Conservation (phyloP, 768 basidiomycete species). For the Podaxis sp. region DNA sequence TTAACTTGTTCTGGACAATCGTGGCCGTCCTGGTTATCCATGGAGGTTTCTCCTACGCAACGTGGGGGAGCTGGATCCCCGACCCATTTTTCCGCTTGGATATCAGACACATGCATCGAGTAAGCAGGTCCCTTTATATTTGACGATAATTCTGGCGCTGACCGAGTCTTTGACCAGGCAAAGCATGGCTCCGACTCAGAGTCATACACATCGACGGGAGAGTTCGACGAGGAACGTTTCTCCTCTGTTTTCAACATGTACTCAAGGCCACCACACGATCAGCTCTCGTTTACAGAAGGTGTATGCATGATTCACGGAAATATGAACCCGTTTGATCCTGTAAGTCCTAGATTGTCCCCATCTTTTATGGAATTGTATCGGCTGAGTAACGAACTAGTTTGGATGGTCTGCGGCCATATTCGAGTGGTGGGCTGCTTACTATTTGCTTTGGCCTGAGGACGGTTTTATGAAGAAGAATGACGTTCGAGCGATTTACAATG, state of each 20-base stretch:
- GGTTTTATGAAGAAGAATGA: slow-evolving; percentile 38
- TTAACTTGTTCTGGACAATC: slow-evolving; percentile 35
- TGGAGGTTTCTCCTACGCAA: slow-evolving; percentile 40
- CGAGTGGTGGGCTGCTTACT: slow-evolving; percentile 42
- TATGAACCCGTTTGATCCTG: slow-evolving; percentile 37
- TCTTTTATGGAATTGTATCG: background rate
- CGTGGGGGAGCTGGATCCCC: slow-evolving; percentile 36
- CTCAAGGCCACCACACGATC: slow-evolving; percentile 37
- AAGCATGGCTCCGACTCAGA: slow-evolving; percentile 45
- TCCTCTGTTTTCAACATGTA: slow-evolving; percentile 41
- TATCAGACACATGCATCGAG: slow-evolving; percentile 39
- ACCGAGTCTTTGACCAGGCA: slow-evolving; percentile 24
- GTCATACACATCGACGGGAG: slow-evolving; percentile 36
- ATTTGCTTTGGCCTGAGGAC: slow-evolving; percentile 37
- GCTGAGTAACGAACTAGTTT: slow-evolving; percentile 28
- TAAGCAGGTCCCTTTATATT: slow-evolving; percentile 17
- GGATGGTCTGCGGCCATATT: slow-evolving; percentile 40
- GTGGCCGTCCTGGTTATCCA: slow-evolving; percentile 39
- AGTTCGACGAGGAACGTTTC: slow-evolving; percentile 40
- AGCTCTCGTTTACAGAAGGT: slow-evolving; percentile 38
- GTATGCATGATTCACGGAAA: slow-evolving; percentile 42
- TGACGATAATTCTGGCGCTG: background rate
- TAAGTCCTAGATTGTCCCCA: slow-evolving; percentile 20
- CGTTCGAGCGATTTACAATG: slow-evolving; percentile 39
- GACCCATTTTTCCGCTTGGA: slow-evolving; percentile 45